phyloP scores from a whole-genome alignment of 805 yeast species.

The Pichia pseudocactophila region DNA sequence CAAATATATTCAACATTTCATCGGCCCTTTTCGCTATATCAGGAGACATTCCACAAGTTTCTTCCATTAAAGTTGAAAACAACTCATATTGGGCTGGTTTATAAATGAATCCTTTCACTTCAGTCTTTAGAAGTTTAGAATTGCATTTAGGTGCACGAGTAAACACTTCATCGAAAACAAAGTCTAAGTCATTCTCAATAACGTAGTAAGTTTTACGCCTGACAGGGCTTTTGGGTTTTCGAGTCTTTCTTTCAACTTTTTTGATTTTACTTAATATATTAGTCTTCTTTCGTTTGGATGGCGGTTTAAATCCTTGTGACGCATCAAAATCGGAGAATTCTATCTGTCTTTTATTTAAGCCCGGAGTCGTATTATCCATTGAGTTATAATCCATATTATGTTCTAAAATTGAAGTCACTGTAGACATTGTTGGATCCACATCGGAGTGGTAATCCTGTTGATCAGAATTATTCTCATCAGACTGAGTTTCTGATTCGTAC shows the following conservation, averaged over 20 bases:
- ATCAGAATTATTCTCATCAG: background rate
- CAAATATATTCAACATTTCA: slow-evolving; percentile 14
- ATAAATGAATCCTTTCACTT: slow-evolving; percentile 10
- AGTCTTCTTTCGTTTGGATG: background rate
- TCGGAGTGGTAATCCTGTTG: background rate
- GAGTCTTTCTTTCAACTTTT: background rate
- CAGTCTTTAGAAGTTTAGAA: slow-evolving; percentile 5
- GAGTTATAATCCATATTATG: background rate
- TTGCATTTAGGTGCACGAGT: slow-evolving; percentile 1
- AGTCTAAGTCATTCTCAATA: slow-evolving; percentile 12
- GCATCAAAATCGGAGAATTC: no score
- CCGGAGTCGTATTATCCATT: no score
- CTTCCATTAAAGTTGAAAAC: slow-evolving; percentile 8
- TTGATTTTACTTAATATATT: background rate
- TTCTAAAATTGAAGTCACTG: background rate
- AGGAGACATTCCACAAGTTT: slow-evolving; percentile 3
- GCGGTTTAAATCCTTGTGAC: background rate
- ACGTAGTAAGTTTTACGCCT: slow-evolving; percentile 2
- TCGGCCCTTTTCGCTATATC: slow-evolving; percentile 11
- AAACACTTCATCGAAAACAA: slow-evolving; percentile 11
- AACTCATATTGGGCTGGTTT: slow-evolving; percentile 14
- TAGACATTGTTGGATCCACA: background rate
- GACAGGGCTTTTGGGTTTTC: background rate
- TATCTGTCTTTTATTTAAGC: no score
- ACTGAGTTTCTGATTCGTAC: background rate